Percentiles rank a stretch among this genome's conserved stretches.
Conservation (phyloP, 202 grass and related monocot genomes). For the Brachypodium distachyon region DNA sequence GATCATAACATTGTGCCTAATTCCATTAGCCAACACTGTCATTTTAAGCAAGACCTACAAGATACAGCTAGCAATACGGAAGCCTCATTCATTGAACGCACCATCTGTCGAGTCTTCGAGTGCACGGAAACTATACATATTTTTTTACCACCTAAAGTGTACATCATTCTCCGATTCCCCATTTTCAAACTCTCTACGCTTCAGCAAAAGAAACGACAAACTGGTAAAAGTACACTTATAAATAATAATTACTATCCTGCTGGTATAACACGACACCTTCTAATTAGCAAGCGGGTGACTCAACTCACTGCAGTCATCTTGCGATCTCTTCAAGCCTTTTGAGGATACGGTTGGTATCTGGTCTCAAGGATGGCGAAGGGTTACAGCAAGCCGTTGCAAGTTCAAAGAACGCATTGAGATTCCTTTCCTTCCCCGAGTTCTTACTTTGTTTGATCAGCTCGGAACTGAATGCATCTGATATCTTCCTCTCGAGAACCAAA, state of each 20-base stretch:
- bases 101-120: background rate
- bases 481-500: constrained; percentile 87
- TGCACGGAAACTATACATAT: constrained; percentile 27
- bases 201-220: too few species aligned
- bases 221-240: background rate
- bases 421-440: constrained; percentile 48
- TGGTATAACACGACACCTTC: background rate
- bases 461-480: constrained; percentile 61
- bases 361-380: constrained; percentile 74
- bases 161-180: background rate
- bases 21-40: background rate
- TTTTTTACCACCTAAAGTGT: background rate
- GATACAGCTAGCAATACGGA: background rate
- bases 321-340: constrained; percentile 64
- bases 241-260: constrained; percentile 16
- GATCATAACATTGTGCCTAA: background rate
- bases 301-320: background rate
- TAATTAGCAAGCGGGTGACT: background rate
- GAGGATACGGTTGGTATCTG: constrained; percentile 55
- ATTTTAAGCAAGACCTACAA: background rate
- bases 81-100: background rate
- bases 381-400: constrained; percentile 75
- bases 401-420: constrained; percentile 52
- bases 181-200: constrained; percentile 1
- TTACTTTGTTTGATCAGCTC: constrained; percentile 62